Percentiles rank a stretch among this genome's conserved stretches.
These are phyloP conservation scores for Backusella tarrabulga DNA, from an alignment of 192 early-diverging fungal species.

Conservation along the genomic window DNA sequence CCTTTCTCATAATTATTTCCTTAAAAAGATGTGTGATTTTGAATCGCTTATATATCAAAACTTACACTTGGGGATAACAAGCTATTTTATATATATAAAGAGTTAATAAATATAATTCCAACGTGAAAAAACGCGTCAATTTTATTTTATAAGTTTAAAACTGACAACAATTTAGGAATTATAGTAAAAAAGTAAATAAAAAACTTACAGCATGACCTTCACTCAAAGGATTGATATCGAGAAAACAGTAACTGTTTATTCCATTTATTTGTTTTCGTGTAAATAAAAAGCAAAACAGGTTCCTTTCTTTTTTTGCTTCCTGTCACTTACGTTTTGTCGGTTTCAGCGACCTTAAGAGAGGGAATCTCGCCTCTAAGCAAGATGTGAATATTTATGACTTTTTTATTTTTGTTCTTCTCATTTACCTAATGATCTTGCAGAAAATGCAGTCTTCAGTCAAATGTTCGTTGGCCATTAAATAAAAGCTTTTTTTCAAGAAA, in stretches of 20 bases:
- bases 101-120: neutral
- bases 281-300: neutral
- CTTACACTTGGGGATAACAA: conserved; percentile 71
- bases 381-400: neutral
- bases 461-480: conserved; percentile 33
- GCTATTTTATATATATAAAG: conserved; percentile 36
- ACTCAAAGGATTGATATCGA: conserved; percentile 78
- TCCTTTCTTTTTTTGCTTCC: neutral
- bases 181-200: neutral
- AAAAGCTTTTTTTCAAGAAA: neutral
- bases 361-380: conserved; percentile 72
- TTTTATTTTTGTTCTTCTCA: neutral
- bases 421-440: conserved; percentile 80
- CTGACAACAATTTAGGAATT: no score
- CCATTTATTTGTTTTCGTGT: neutral
- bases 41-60: neutral
- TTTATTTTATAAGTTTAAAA: neutral
- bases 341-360: conserved; percentile 80
- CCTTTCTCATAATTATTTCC: neutral
- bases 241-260: conserved; percentile 62
- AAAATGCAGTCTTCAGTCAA: conserved; percentile 71
- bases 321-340: conserved; percentile 58
- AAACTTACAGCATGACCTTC: conserved; percentile 67
- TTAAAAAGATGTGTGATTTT: neutral
- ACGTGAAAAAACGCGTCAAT: neutral